phyloP scores from a whole-genome alignment of 2,329 filamentous ascomycete species.

The Paecilomyces sp. region DNA sequence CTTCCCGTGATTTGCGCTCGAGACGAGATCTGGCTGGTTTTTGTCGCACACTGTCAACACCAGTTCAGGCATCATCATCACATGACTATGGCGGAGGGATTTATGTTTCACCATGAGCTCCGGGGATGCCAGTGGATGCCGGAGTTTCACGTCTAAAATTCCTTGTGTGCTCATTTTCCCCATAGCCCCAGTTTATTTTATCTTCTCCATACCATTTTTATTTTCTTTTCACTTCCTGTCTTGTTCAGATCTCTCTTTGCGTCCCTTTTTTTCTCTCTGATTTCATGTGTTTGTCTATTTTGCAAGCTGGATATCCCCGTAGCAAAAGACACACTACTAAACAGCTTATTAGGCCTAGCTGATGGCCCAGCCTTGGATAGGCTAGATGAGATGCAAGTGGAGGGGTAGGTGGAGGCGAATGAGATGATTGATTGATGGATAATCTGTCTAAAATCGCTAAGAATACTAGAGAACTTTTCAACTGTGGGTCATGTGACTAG shows the following conservation, averaged over 20 bases:
- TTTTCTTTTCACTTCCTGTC: constrained; percentile 7
- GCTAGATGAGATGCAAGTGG: too few species aligned
- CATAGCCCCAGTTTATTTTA: constrained; percentile 11
- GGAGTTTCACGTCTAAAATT: constrained; percentile 6
- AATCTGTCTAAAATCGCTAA: too few species aligned
- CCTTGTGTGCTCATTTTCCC: constrained; percentile 11
- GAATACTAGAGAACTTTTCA: too few species aligned
- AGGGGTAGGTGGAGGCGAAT: too few species aligned
- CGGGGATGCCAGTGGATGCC: constrained; percentile 8
- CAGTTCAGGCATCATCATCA: not conserved
- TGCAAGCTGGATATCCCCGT: constrained; percentile 32
- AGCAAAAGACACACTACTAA: too few species aligned
- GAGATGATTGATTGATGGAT: too few species aligned
- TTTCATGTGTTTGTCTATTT: constrained; percentile 7
- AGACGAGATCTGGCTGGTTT: constrained; percentile 20
- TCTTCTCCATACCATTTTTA: constrained; percentile 12
- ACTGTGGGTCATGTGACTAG: too few species aligned
- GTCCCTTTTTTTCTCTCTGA: constrained; percentile 9
- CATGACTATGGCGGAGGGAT: not conserved
- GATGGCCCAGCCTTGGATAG: too few species aligned
- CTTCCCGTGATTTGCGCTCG: constrained; percentile 15
- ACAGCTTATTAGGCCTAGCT: too few species aligned
- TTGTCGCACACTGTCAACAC: constrained; percentile 4
- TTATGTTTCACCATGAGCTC: constrained; percentile 12
- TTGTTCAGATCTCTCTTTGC: constrained; percentile 8